phyloP scores from a whole-genome alignment of 2,329 filamentous ascomycete species.

The Alternaria metachromatica region DNA sequence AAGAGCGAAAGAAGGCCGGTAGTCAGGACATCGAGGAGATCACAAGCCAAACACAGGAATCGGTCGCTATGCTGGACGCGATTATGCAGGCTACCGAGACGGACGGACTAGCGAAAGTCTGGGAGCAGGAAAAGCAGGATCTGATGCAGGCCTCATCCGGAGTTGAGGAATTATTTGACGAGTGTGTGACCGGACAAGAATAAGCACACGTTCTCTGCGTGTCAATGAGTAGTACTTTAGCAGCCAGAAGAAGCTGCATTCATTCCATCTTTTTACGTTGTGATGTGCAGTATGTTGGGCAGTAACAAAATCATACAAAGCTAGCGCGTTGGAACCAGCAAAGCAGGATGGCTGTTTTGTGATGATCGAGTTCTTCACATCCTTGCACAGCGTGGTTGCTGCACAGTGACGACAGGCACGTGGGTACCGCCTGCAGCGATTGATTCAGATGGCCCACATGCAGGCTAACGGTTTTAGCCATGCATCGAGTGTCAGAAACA shows the following conservation, averaged over 20 bases:
- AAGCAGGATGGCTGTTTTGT: not conserved
- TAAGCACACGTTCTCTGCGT: not conserved
- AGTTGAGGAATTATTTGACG: constrained; percentile 18
- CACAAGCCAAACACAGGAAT: constrained; percentile 28
- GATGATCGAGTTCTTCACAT: not conserved
- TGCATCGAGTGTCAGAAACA: not conserved
- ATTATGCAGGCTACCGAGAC: constrained; percentile 27
- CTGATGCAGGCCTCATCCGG: constrained; percentile 8
- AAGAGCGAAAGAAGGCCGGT: constrained; percentile 26
- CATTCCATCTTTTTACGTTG: not conserved
- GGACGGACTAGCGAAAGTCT: constrained; percentile 7
- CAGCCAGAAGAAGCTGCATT: not conserved
- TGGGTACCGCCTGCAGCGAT: not conserved
- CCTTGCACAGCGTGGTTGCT: not conserved
- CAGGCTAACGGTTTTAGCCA: not conserved
- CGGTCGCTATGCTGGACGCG: constrained; percentile 36
- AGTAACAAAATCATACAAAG: not conserved
- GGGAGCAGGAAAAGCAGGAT: constrained; percentile 24
- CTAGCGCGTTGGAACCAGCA: not conserved
- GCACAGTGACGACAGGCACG: constrained; percentile 12
- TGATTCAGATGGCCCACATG: not conserved
- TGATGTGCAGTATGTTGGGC: not conserved
- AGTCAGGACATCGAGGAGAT: constrained; percentile 20
- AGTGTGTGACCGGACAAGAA: not conserved
- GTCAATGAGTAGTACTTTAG: not conserved